phyloP scores from a whole-genome alignment of 495 filamentous ascomycete genomes.

The Penicillium roqueforti region DNA sequence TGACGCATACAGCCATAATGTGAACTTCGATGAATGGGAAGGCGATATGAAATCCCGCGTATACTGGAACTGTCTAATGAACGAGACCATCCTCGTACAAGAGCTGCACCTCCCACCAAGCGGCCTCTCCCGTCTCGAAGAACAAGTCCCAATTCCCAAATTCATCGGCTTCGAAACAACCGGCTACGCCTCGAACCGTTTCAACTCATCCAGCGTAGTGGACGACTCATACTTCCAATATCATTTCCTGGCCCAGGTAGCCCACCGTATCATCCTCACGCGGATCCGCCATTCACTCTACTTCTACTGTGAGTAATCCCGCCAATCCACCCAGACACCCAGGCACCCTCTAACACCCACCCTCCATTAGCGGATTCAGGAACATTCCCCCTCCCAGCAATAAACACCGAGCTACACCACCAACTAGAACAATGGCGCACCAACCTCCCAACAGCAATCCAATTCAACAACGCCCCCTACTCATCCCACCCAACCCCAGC shows the following conservation, averaged over 20 bases:
- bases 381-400: conserved; percentile 42
- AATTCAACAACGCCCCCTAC: conserved; percentile 32
- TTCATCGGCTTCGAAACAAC: conserved; percentile 43
- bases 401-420: conserved; percentile 44
- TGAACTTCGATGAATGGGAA: conserved; percentile 47
- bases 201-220: conserved; percentile 28
- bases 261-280: conserved; percentile 47
- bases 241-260: conserved; percentile 48
- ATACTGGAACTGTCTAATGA: conserved; percentile 49
- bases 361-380: conserved; percentile 38
- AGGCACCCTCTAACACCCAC: not conserved
- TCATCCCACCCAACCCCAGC: conserved; percentile 17
- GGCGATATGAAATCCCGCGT: conserved; percentile 50
- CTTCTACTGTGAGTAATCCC: conserved; percentile 38
- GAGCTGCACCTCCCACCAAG: conserved; percentile 47
- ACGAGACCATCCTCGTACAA: conserved; percentile 47
- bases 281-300: conserved; percentile 47
- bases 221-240: conserved; percentile 49
- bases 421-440: conserved; percentile 47
- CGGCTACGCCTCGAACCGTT: conserved; percentile 31
- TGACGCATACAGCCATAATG: conserved; percentile 33
- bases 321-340: not conserved
- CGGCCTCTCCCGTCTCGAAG: conserved; percentile 42
- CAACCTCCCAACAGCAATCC: conserved; percentile 41
- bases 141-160: conserved; percentile 45